These are phyloP conservation scores for Astrothelium macrocarpum DNA, from an alignment of 495 filamentous ascomycete species.

Conservation along the genomic window DNA sequence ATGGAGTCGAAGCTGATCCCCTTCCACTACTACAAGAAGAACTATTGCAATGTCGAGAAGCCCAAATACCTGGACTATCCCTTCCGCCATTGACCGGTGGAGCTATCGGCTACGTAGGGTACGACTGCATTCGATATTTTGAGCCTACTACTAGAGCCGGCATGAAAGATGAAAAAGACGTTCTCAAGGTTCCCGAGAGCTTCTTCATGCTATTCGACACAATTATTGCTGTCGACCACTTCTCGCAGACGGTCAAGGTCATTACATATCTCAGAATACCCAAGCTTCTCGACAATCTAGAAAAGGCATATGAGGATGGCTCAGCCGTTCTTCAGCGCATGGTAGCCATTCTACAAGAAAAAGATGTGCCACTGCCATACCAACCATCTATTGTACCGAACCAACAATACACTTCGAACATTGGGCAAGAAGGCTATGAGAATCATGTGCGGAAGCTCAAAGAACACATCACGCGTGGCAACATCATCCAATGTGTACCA, in stretches of 20 bases:
- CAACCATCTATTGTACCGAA: slow-evolving; percentile 61
- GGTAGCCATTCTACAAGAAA: slow-evolving; percentile 56
- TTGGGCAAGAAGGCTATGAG: slow-evolving; percentile 81
- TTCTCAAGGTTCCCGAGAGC: slow-evolving; percentile 79
- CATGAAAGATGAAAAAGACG: slow-evolving; percentile 56
- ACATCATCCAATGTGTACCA: slow-evolving; percentile 96
- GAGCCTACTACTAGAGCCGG: slow-evolving; percentile 83
- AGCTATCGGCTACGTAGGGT: slow-evolving; percentile 91
- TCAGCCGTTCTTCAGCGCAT: slow-evolving; percentile 51
- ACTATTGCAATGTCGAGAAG: slow-evolving; percentile 64
- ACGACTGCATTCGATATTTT: slow-evolving; percentile 95
- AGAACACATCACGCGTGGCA: slow-evolving; percentile 75
- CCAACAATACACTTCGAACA: slow-evolving; percentile 84
- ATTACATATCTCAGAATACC: slow-evolving; percentile 76
- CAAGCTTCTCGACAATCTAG: slow-evolving; percentile 45
- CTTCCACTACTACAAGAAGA: slow-evolving; percentile 71
- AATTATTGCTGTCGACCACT: slow-evolving; percentile 88
- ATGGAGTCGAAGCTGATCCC: slow-evolving; percentile 75
- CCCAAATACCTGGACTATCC: slow-evolving; percentile 65
- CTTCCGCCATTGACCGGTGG: slow-evolving; percentile 83
- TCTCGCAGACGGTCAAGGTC: slow-evolving; percentile 83
- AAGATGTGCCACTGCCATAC: slow-evolving; percentile 66
- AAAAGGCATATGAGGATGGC: slow-evolving; percentile 55
- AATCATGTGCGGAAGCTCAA: slow-evolving; percentile 71
- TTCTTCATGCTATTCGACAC: slow-evolving; percentile 98